A percentile compares a stretch with the other conserved stretches of the same genome.
Conservation (phyloP, 352 stramenopile genomes). For the Phytophthora syringae region DNA sequence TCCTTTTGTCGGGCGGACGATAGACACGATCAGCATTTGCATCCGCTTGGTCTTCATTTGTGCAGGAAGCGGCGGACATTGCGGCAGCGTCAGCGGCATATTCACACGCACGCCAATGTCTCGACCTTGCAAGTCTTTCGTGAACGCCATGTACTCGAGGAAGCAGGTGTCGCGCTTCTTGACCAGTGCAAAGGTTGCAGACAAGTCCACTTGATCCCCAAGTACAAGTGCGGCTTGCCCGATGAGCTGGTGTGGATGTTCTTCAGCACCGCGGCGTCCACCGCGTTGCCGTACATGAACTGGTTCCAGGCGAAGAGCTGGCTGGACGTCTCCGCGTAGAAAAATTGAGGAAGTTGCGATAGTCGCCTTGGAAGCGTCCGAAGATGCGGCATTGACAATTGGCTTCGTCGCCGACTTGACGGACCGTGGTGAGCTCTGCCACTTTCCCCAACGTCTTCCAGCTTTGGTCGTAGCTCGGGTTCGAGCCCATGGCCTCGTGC, state of each 20-base stretch:
- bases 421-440: constrained; percentile 36
- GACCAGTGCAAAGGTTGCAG: constrained; percentile 58
- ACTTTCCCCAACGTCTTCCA: constrained; percentile 40
- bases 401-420: constrained; percentile 21
- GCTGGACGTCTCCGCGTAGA: constrained; percentile 59
- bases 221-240: constrained; percentile 54
- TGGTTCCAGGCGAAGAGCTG: constrained; percentile 73
- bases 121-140: constrained; percentile 54
- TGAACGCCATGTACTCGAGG: constrained; percentile 79
- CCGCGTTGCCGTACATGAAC: constrained; percentile 57
- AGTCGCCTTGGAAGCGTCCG: constrained; percentile 57
- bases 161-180: constrained; percentile 74
- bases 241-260: constrained; percentile 67
- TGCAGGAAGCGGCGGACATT: constrained; percentile 55
- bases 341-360: constrained; percentile 72
- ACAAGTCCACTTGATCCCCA: constrained; percentile 83
- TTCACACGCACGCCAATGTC: constrained; percentile 70
- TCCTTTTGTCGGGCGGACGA: constrained; percentile 37
- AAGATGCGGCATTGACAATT: constrained; percentile 57
- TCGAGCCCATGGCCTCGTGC: constrained; percentile 46
- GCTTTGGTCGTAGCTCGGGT: constrained; percentile 25
- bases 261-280: constrained; percentile 69
- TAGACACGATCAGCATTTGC: constrained; percentile 55
- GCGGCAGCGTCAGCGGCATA: constrained; percentile 56
- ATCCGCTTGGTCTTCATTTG: constrained; percentile 62